Base-by-base conservation (phyloP, 2,329 filamentous ascomycete species). In the Colletotrichum brevisporum region DNA sequence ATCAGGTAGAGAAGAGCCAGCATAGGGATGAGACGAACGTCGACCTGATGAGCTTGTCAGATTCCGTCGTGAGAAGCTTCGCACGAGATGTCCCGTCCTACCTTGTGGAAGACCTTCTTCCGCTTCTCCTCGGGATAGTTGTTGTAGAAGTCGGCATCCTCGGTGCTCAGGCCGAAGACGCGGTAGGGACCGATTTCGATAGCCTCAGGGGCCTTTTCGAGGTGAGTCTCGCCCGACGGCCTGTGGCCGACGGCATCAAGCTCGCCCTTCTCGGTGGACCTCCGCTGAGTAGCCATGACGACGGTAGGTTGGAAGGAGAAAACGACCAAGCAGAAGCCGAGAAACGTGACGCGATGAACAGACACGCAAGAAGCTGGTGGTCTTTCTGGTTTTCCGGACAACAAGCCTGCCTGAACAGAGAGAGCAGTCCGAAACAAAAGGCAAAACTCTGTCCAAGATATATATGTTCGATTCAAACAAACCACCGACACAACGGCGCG, bases 1-100 rank as follows among this genome's bases (percentile, higher is more conserved):
- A 89, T 80, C 1, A 90, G 77, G 73, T 89, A 90, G 3, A 90
- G 78, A 72, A 81, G 13, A 60, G 90, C 80, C 90, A 93, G 52
- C 89, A 80, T 81, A 1, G 84, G 84, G 2, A 76, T 59, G 5
- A 78, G 66, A 1, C 76, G 71, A 4, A 73, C 12, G n/a, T 61
- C 68, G 6, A 73, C 63, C 71, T 72, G 10, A 2, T 12, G 2
- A 5, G 21, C 45, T 2, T 4, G 10, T 55, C 10, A 51, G 13
- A 9, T 16, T 5, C 10, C 31, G 2, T 36, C 31, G 31, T 10
- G 6, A 12, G 10, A n/a, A n/a, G 31, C 31, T 9, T 36, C 9
- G 31, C 8, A 24, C 21, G 31, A 36, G 31, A 36, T 36, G 31
- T 36, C 31, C 9, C 31, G 31, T 36, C 8, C 9, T 51, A 75